phyloP scores from a whole-genome alignment of 257 asterid species.

The Solanum paucissectum region DNA sequence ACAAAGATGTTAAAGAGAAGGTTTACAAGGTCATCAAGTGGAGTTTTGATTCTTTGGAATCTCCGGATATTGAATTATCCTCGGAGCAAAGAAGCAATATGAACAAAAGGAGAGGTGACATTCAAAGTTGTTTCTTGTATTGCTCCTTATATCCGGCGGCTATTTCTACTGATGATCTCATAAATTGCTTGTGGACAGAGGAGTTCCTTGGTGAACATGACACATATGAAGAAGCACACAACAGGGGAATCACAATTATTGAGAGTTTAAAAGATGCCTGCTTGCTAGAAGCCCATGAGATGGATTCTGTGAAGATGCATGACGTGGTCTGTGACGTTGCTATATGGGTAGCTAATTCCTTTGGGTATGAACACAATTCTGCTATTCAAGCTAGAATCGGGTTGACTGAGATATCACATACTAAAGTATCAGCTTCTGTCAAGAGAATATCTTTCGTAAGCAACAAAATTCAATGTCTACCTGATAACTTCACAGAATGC shows the following conservation, averaged over 20 bases:
- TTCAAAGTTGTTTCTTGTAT: conserved; percentile 3
- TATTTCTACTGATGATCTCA: background rate
- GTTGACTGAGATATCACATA: background rate
- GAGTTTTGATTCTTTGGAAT: conserved; percentile 11
- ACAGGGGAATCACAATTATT: background rate
- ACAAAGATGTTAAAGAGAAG: background rate
- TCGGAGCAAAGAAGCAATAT: too few species aligned
- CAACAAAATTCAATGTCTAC: background rate
- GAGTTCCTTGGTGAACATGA: conserved; percentile 5
- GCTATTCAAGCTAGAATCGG: too few species aligned
- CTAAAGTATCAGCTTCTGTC: background rate
- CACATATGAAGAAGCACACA: too few species aligned
- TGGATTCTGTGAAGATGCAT: conserved; percentile 5
- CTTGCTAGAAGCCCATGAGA: background rate
- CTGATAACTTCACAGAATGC: background rate
- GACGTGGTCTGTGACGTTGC: conserved; percentile 17
- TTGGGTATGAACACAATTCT: background rate
- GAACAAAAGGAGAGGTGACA: background rate
- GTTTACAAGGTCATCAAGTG: conserved; percentile 5
- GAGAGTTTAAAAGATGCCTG: conserved; percentile 7
- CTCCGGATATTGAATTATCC: background rate
- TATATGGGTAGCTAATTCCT: conserved; percentile 7
- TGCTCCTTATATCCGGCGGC: conserved; percentile 9
- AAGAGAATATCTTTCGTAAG: conserved; percentile 11
- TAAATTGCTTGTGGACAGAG: conserved; percentile 5